phyloP scores from a whole-genome alignment of 148 eudicot genomes.

The Vaccinium corymbosum region DNA sequence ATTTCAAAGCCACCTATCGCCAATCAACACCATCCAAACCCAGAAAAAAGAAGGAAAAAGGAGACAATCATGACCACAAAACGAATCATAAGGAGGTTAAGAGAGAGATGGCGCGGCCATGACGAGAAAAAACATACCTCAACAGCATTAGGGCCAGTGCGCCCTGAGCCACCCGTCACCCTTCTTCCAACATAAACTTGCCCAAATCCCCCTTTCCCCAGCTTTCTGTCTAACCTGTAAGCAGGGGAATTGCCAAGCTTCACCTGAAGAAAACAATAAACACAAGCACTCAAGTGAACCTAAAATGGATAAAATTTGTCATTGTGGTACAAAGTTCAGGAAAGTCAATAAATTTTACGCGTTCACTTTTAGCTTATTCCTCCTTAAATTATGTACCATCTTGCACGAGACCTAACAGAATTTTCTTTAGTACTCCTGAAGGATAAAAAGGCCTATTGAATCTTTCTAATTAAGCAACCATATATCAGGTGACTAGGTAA shows the following conservation, averaged over 20 bases:
- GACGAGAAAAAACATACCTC: constrained; percentile 30
- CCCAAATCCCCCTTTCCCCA: constrained; percentile 66
- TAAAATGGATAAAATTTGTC: not conserved
- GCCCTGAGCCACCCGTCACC: constrained; percentile 32
- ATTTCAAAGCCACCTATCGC: constrained; percentile 40
- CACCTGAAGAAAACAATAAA: constrained; percentile 31
- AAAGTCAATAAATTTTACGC: not conserved
- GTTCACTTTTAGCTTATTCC: not conserved
- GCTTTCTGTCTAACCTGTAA: constrained; percentile 52
- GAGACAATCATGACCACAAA: not conserved
- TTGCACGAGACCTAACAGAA: not conserved
- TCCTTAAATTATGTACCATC: not conserved
- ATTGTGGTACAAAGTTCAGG: not conserved
- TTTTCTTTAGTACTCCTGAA: not conserved
- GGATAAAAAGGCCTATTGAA: not conserved
- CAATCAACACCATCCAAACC: not conserved
- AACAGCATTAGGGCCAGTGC: constrained; percentile 42
- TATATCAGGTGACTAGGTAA: not conserved
- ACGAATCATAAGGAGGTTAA: not conserved
- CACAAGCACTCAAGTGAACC: not conserved
- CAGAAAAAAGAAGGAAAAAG: not conserved
- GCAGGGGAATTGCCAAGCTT: constrained; percentile 51
- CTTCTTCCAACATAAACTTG: constrained; percentile 62
- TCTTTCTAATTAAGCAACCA: not conserved
- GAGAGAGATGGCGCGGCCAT: not conserved